Base-by-base conservation (phyloP, 164 flowering plant genomes). In the Dillenia suffruticosa region DNA sequence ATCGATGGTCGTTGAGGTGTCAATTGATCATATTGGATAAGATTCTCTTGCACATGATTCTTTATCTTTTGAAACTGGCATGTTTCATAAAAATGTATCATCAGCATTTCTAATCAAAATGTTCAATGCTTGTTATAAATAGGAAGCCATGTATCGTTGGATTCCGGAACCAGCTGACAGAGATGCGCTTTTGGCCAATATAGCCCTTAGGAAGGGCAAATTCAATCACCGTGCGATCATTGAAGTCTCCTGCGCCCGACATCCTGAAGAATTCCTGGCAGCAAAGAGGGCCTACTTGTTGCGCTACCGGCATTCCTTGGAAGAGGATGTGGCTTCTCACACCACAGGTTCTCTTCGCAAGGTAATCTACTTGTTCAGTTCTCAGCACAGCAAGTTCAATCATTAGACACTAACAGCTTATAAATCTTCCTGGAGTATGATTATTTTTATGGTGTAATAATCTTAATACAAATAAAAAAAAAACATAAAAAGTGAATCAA, bases 141-240 rank as follows among this genome's bases (percentile, higher is more conserved):
- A 82, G 83, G 77, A 51, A 64, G 80, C 77, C 1, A 57, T 82
- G 51, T 77, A 72, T 64, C 72, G 71, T 1, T 82, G 82, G 86
- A 62, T 72, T 40, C 59, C 80, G 76, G 84, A 82, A 16, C 79
- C 81, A 1, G 56, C 62, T 1, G 80, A 82, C 9, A 57, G 86
- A 44, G 80, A 75, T 54, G 81, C 82, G 8, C 75, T 77, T 1
- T 19, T 82, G 32, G 80, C 70, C 1, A 55, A 82, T 54, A 69
- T 64, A 40, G 78, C 84, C 13, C 1, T 82, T 1, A 70, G 57
- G 61, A 76, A 76, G 49, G 12, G 24, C 3, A 52, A n/a, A 15
- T 60, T 66, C 2, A 71, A 71, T 57, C 71, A 73, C n/a, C 58
- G 55, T 1, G 80, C 73, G 0, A 67, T 81, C 10, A 45, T 76